These are phyloP conservation scores for Chloromonas sp. DNA, from an alignment of 163 green algal genomes.

Conservation along the genomic window DNA sequence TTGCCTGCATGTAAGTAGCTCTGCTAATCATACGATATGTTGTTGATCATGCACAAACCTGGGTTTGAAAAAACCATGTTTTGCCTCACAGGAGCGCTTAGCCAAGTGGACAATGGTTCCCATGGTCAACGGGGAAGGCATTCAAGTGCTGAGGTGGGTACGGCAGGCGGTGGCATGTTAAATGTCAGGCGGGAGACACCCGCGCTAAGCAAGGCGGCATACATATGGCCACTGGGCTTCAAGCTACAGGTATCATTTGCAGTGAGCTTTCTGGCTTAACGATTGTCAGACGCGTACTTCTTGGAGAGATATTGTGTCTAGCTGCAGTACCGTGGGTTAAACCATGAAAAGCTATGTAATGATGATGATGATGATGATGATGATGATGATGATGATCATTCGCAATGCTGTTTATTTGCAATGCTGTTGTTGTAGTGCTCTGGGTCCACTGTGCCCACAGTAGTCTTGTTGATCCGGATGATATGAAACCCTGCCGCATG, in stretches of 20 bases:
- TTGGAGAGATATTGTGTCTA: background rate
- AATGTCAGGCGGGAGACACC: background rate
- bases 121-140: constrained; percentile 30
- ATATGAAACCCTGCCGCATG: background rate
- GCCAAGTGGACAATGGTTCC: constrained; percentile 25
- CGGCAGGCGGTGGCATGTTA: background rate
- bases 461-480: background rate
- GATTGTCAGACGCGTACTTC: background rate
- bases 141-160: constrained; percentile 45
- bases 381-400: too few relatives aligned
- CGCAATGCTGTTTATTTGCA: background rate
- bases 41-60: too few relatives aligned
- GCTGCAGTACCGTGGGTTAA: background rate
- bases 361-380: too few relatives aligned
- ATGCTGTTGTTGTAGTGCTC: background rate
- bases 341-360: too few relatives aligned
- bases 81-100: constrained; percentile 17
- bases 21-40: too few relatives aligned
- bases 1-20: too few relatives aligned
- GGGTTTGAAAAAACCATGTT: too few relatives aligned
- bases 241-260: background rate
- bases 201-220: background rate
- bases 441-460: background rate
- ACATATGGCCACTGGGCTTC: background rate
- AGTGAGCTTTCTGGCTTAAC: background rate